Evolutionary conservation across 2,329 filamentous ascomycete genomes (phyloP), one percentile per base, ranked within the genome.

Genomic region (Leptosphaerulina australis): DNA sequence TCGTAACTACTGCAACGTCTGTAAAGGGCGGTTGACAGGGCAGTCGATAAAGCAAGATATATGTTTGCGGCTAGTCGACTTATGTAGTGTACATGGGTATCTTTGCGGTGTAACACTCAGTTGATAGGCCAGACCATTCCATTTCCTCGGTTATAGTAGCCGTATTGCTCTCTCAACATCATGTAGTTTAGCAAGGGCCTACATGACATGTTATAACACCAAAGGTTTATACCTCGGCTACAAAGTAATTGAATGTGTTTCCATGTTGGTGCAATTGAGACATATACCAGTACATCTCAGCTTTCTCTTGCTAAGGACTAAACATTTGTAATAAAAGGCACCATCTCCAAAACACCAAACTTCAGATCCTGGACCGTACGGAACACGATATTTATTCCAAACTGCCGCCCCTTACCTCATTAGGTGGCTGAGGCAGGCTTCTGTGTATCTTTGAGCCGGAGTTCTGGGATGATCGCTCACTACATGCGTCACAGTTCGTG

Each of bases 391-490:
- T 11, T 26, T 44, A 50, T 44, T 25, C 17, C 29, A 50, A 50
- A 50, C 30, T 50, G 25, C 48, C 26, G 24, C 26, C 26, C 12
- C 30, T 33, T 10, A 21, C 36, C 10, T 20, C 30, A 12, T 14
- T 14, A 4, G 5, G 12, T 28, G 22, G 30, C 35, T 25, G 25
- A 26, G 10, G 18, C 28, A 21, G 15, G 17, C 10, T 17, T 40
- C 33, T 14, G 43, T 46, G 36, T 30, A 37, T n/a, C 36, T 37
- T 17, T 8, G 36, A 41, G 41, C 48, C 37, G 33, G 12, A 21
- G 11, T 31, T 24, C 48, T 37, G 43, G 48, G 37, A 51, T 46
- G 43, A 51, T 46, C 48, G 36, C 36, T 51, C 37, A n/a, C 26
- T 11, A 31, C 29, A n/a, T 26, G 48, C 31, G 17, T 33, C 48